phyloP scores from a whole-genome alignment of 2,329 filamentous ascomycete genomes.

The Colletotrichum ledebouriae region DNA sequence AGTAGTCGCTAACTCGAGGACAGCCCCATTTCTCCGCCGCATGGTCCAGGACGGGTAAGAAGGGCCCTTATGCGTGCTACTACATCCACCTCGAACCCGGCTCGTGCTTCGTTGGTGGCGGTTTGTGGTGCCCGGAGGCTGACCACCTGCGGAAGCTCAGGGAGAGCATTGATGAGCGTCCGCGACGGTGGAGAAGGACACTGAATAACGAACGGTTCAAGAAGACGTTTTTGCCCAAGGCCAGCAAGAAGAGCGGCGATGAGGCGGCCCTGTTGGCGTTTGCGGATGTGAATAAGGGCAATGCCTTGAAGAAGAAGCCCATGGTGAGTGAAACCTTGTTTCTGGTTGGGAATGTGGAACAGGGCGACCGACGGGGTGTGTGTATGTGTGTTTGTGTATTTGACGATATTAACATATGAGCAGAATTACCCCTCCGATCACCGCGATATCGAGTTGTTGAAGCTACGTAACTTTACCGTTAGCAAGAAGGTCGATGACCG shows the following conservation, averaged over 20 bases:
- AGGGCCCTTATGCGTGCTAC: conserved; percentile 89
- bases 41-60: conserved; percentile 88
- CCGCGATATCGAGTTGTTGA: conserved; percentile 82
- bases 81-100: conserved; percentile 86
- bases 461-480: conserved; percentile 84
- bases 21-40: conserved; percentile 86
- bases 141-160: conserved; percentile 76
- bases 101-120: conserved; percentile 81
- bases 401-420: conserved; percentile 5
- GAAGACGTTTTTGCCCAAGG: conserved; percentile 69
- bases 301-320: conserved; percentile 86
- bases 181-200: conserved; percentile 76
- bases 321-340: conserved; percentile 69
- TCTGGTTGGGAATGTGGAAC: neutral
- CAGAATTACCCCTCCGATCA: conserved; percentile 83
- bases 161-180: conserved; percentile 80
- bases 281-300: conserved; percentile 75
- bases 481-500: conserved; percentile 75
- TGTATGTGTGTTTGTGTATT: neutral
- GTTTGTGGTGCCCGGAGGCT: conserved; percentile 84
- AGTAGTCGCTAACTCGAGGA: neutral
- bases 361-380: neutral
- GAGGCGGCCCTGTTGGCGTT: conserved; percentile 78
- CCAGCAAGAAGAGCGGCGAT: conserved; percentile 62
- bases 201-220: conserved; percentile 73